Evolutionary conservation across 371 early-diverging fungal species (phyloP), one percentile per base, ranked within the genome.

Genomic region (Mortierella sp.): DNA sequence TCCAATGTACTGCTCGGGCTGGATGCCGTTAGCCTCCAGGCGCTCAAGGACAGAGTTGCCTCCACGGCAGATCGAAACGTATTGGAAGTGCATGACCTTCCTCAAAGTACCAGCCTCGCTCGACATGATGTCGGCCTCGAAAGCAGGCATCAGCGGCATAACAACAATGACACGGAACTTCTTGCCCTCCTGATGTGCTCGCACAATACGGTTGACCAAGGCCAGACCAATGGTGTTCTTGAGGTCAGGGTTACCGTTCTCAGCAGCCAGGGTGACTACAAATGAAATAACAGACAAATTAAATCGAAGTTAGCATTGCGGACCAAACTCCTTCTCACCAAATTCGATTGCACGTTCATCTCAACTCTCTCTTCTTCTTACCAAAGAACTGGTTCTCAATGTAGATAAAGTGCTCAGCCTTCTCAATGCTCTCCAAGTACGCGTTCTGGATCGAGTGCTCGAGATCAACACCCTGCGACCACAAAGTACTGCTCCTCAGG

Each of bases 361-460:
- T 19, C n/a, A 31, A 64, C 87, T n/a, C n/a, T n/a, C n/a, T n/a
- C n/a, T n/a, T n/a, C n/a, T n/a, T n/a, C n/a, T 90, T 89, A 91
- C 94, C 94, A 83, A 98, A 98, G 87, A 98, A 98, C 86, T 98
- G 98, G 80, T 98, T 98, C 81, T 98, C 98, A 77, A 98, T 98
- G 84, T 98, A 97, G 52, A 98, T 89, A 85, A 92, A 97, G 75
- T 96, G 94, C 80, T 96, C 85, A 10, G 98, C 91, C 40, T 87
- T 87, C 58, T 82, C 80, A 74, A 98, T 98, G 68, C 90, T 82
- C 39, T 89, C 89, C 50, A 93, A 76, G 77, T 98, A 98, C 2
- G 97, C 97, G 45, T 92, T 92, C 83, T 94, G 93, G 75, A 98
- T 98, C 34, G 95, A 95, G 78, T 91, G 88, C 89, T 97, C 77